Evolutionary conservation across 768 basidiomycete species (phyloP).

Genomic region (Pisolithus sp.): DNA sequence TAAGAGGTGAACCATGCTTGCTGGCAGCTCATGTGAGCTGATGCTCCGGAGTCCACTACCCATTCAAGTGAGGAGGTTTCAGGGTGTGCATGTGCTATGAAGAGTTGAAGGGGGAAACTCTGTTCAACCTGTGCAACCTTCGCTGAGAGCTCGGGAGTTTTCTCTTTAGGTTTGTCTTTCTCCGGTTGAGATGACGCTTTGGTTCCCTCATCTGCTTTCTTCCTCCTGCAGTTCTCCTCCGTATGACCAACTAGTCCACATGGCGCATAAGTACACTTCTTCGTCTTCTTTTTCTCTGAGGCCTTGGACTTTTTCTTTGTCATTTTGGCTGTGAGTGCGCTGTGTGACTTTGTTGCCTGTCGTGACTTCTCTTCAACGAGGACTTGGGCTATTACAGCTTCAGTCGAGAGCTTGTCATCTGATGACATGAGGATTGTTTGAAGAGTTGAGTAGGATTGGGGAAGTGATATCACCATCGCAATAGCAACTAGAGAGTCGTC

Average conservation of each 20-base stretch:
- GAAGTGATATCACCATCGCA: constrained; percentile 18
- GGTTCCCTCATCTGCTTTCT: not conserved
- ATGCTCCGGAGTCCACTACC: constrained; percentile 2
- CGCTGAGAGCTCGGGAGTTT: not conserved
- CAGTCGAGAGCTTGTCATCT: not conserved
- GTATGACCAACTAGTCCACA: not conserved
- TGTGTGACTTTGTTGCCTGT: not conserved
- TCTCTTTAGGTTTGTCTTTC: not conserved
- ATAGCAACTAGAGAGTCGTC: constrained; percentile 16
- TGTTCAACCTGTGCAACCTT: not conserved
- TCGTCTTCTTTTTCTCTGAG: not conserved
- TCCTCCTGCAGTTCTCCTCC: not conserved
- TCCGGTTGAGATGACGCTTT: not conserved
- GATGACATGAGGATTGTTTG: constrained; percentile 15
- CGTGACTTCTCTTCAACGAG: not conserved
- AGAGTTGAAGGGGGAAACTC: constrained; percentile 1
- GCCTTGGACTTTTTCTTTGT: not conserved
- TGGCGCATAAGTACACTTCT: not conserved
- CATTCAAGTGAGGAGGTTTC: not conserved
- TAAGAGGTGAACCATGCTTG: not conserved
- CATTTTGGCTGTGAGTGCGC: not conserved
- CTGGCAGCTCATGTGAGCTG: not conserved
- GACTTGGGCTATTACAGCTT: not conserved
- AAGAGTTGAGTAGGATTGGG: constrained; percentile 14
- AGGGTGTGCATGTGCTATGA: not conserved